Base-by-base conservation (phyloP, 192 early-diverging fungal species). In the Gryganskiella cystojenkinii region DNA sequence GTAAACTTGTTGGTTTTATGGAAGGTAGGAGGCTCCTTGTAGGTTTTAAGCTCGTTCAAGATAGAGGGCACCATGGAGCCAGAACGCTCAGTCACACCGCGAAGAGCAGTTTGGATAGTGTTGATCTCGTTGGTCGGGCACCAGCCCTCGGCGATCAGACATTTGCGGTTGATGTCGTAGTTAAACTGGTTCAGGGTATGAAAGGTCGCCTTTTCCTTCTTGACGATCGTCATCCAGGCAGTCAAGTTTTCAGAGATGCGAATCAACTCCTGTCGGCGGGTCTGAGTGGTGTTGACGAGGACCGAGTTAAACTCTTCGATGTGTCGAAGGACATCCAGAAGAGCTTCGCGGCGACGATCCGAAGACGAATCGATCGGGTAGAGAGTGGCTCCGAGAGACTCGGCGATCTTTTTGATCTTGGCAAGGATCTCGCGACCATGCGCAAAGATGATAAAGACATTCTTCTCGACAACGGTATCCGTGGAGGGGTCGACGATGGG, bases 81-180 rank as follows among this genome's bases (percentile, higher is more conserved):
- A n/a, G 95, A 92, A 7, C 74, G 66, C 35, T 78, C 74, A 28
- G 74, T 78, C 7, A 96, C 96, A 50, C 87, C 81, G 34, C 94
- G 89, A 17, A 99, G 85, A 19, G 97, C 89, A 17, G 90, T 87
- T 71, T 96, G 92, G 64, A 99, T 87, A 3, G 88, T 87, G 33
- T 86, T 85, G 61, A 98, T 90, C 78, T 93, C 91, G 71, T 89
- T 89, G 43, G 92, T 92, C 22, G 98, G 95, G 75, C 95, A 96
- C 98, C 98, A 99, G 7, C 97, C 98, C 82, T 99, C 98, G 31
- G 95, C 95, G 83, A 99, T 98, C 67, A 98, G 81, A 56, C 94
- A 93, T 82, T 96, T 96, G 74, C 95, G 89, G 85, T 91, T 94
- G 37, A 82, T 83, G 72, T 99, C 98, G 81, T 97, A 95, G 83